Percentiles rank a stretch among this genome's conserved stretches.
These are phyloP conservation scores for Mucor lusitanicus DNA, from an alignment of 371 early-diverging fungal species.

Conservation along the genomic window DNA sequence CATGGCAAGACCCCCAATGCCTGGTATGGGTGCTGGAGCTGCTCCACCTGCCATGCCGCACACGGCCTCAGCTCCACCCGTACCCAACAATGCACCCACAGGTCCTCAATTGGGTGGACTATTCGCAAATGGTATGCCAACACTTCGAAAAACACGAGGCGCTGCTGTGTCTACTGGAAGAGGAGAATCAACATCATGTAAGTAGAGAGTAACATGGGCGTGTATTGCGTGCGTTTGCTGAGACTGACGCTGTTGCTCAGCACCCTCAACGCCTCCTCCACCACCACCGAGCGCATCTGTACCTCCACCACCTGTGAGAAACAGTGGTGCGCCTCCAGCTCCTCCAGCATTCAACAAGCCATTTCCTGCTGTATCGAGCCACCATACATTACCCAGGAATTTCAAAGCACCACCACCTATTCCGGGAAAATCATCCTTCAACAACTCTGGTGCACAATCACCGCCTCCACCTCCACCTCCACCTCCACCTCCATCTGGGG, in stretches of 20 bases:
- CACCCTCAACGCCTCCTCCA: constrained; percentile 18
- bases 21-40: constrained; percentile 25
- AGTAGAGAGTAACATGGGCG: background rate
- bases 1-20: constrained; percentile 44
- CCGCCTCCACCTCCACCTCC: constrained; percentile 25
- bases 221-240: background rate
- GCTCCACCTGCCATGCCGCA: constrained; percentile 19
- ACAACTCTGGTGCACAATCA: too few relatives aligned
- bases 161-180: constrained; percentile 41
- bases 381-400: constrained; percentile 37
- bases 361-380: constrained; percentile 8
- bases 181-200: constrained; percentile 14
- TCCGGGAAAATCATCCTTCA: constrained; percentile 30
- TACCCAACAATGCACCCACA: constrained; percentile 13
- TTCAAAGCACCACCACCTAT: constrained; percentile 47
- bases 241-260: background rate
- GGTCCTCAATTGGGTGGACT: constrained; percentile 59
- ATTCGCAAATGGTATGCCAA: constrained; percentile 71
- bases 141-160: constrained; percentile 57
- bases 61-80: constrained; percentile 24
- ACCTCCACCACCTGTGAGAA: background rate
- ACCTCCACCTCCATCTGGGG: constrained; percentile 17
- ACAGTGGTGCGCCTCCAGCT: background rate
- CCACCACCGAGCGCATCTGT: constrained; percentile 12
- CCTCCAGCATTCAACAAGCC: constrained; percentile 13